phyloP scores from a whole-genome alignment of 1,284 basidiomycete genomes.

The Malassezia restricta region DNA sequence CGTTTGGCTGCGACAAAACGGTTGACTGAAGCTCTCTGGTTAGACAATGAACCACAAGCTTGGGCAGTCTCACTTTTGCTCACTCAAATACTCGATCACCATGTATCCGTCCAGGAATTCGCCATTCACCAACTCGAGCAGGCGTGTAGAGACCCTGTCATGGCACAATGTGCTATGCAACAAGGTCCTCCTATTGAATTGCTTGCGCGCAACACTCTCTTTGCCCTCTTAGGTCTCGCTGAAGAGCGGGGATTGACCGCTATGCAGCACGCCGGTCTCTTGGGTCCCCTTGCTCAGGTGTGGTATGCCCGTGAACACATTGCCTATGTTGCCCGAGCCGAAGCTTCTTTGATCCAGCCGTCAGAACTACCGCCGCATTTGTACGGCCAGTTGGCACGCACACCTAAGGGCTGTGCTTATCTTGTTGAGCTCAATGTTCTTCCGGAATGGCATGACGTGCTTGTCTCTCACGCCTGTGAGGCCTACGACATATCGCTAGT shows the following conservation, averaged over 20 bases:
- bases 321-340: constrained; percentile 72
- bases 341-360: constrained; percentile 50
- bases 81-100: constrained; percentile 88
- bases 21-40: constrained; percentile 53
- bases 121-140: constrained; percentile 80
- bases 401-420: constrained; percentile 79
- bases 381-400: constrained; percentile 94
- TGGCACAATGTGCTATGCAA: constrained; percentile 78
- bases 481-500: constrained; percentile 70
- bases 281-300: constrained; percentile 82
- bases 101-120: constrained; percentile 73
- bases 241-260: constrained; percentile 84
- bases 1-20: constrained; percentile 78
- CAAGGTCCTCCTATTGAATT: constrained; percentile 91
- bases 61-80: constrained; percentile 56
- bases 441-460: background rate
- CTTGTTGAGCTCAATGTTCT: constrained; percentile 53
- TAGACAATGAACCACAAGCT: constrained; percentile 17
- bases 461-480: constrained; percentile 61
- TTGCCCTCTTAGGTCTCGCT: constrained; percentile 80
- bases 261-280: constrained; percentile 78
- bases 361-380: constrained; percentile 72
- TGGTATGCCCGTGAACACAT: constrained; percentile 57
- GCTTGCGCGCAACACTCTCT: constrained; percentile 77
- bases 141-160: constrained; percentile 69